phyloP scores from a whole-genome alignment of 2,329 filamentous ascomycete genomes.

The Paramyrothecium sp. region DNA sequence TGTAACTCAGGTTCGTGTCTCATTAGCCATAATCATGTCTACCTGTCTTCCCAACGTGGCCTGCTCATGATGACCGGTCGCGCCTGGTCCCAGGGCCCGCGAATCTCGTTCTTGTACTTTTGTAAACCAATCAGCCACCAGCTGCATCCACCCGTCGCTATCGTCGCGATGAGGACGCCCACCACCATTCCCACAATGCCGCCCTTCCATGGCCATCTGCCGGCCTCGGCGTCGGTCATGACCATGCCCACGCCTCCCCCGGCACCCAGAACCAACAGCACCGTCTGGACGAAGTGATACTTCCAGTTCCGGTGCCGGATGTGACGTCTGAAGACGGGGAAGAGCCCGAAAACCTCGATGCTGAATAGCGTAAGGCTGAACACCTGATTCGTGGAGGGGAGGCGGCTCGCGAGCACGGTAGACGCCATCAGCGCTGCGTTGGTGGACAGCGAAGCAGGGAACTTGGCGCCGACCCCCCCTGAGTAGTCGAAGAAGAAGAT shows the following conservation, averaged over 20 bases:
- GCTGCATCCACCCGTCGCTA: constrained; percentile 89
- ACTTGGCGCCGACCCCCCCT: constrained; percentile 60
- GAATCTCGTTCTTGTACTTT: constrained; percentile 99
- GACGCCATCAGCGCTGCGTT: constrained; percentile 97
- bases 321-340: constrained; percentile 94
- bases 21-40: neutral
- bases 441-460: constrained; percentile 77
- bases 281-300: constrained; percentile 76
- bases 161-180: constrained; percentile 68
- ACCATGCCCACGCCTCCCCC: constrained; percentile 73
- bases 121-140: constrained; percentile 98
- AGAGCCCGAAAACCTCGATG: constrained; percentile 95
- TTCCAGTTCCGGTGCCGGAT: constrained; percentile 78
- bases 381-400: constrained; percentile 88
- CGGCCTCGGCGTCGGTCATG: constrained; percentile 42
- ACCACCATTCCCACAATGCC: constrained; percentile 71
- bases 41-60: constrained; percentile 46
- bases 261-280: constrained; percentile 74
- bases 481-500: constrained; percentile 98
- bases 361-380: constrained; percentile 94
- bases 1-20: too few species aligned
- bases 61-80: constrained; percentile 79
- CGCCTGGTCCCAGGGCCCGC: constrained; percentile 96
- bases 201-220: constrained; percentile 49
- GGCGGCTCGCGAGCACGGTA: constrained; percentile 85